Evolutionary conservation across 1,284 basidiomycete genomes (phyloP).

Genomic region (Ustilago trichophora): DNA sequence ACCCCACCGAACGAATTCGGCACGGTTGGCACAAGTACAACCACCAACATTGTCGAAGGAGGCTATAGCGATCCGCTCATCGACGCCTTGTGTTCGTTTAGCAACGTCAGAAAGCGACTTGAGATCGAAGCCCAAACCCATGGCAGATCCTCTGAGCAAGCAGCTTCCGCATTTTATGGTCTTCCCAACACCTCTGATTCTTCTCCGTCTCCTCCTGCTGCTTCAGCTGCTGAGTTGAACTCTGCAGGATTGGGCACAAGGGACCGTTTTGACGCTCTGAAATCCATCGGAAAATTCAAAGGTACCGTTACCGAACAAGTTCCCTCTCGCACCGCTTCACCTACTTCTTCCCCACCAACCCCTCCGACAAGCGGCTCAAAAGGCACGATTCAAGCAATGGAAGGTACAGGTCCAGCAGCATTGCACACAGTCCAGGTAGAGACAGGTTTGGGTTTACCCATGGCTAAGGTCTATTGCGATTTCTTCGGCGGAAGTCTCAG

Average conservation of each 20-base stretch:
- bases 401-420: slow-evolving; percentile 47
- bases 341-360: too few relatives aligned
- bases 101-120: slow-evolving; percentile 51
- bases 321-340: too few relatives aligned
- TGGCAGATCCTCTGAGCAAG: background rate
- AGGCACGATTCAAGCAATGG: slow-evolving; percentile 13
- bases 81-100: slow-evolving; percentile 57
- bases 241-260: slow-evolving; percentile 31
- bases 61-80: slow-evolving; percentile 45
- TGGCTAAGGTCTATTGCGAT: slow-evolving; percentile 61
- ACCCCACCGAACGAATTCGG: slow-evolving; percentile 28
- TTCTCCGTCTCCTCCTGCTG: slow-evolving; percentile 3
- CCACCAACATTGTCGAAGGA: background rate
- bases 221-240: slow-evolving; percentile 5
- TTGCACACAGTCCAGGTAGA: slow-evolving; percentile 47
- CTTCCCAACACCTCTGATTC: too few relatives aligned
- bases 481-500: slow-evolving; percentile 77
- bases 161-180: slow-evolving; percentile 12
- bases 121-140: slow-evolving; percentile 37
- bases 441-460: slow-evolving; percentile 58
- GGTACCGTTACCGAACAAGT: slow-evolving; percentile 59
- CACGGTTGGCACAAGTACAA: slow-evolving; percentile 29
- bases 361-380: too few relatives aligned
- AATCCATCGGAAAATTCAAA: slow-evolving; percentile 51
- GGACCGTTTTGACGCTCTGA: slow-evolving; percentile 48